These are phyloP conservation scores for Penstemon davidsonii DNA, from an alignment of 257 asterid species.

Conservation along the genomic window DNA sequence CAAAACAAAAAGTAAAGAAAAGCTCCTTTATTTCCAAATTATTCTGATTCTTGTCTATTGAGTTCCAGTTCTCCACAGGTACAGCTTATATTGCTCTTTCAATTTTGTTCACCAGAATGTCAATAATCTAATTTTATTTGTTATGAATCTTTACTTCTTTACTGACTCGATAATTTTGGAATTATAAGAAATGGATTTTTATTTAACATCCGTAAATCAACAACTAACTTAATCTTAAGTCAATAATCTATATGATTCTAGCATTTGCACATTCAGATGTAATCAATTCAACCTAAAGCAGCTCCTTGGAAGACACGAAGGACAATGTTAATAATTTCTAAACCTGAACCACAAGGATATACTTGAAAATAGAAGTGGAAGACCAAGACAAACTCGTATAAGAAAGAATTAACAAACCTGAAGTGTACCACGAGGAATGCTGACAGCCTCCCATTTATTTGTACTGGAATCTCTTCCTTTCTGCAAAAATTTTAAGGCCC, in stretches of 20 bases:
- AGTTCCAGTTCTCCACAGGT: neutral
- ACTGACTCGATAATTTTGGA: slow-evolving; percentile 9
- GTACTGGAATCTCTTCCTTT: slow-evolving; percentile 53
- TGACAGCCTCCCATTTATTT: slow-evolving; percentile 75
- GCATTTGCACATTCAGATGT: slow-evolving; percentile 15
- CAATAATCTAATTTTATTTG: neutral
- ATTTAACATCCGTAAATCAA: slow-evolving; percentile 4
- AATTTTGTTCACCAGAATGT: slow-evolving; percentile 11
- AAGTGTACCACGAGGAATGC: slow-evolving; percentile 98
- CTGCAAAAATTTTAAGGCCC: slow-evolving; percentile 83
- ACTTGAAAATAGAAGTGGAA: neutral
- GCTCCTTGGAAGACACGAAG: slow-evolving; percentile 24
- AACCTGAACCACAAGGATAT: slow-evolving; percentile 1
- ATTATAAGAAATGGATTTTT: neutral
- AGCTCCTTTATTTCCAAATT: neutral
- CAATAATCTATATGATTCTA: neutral
- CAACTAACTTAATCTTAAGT: neutral
- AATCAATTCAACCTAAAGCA: slow-evolving; percentile 20
- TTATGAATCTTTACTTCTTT: neutral
- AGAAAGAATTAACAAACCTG: slow-evolving; percentile 81
- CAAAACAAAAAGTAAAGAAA: neutral
- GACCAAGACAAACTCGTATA: slow-evolving; percentile 17
- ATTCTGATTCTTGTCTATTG: neutral
- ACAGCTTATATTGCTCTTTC: neutral
- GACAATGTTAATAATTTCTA: neutral